These are phyloP conservation scores for Epithemia pelagica DNA, from an alignment of 108 stramenopile genomes.

Conservation along the genomic window DNA sequence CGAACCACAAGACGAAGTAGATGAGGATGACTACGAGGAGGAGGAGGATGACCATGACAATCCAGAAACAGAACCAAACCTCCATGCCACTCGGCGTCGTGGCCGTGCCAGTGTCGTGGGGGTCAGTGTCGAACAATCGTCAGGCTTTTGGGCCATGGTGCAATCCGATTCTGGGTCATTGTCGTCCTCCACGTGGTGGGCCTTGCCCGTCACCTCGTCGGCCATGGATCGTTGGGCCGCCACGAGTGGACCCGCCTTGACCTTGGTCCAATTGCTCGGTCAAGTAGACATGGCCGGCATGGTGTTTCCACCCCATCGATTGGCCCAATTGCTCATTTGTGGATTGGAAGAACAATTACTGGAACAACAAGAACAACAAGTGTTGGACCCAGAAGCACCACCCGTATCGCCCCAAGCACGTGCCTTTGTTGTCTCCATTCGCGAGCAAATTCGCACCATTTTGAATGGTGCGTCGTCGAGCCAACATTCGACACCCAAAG, in stretches of 20 bases:
- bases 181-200: background rate
- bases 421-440: background rate
- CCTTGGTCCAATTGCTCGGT: slow-evolving; percentile 51
- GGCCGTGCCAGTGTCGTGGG: background rate
- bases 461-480: too few relatives aligned
- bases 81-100: background rate
- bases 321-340: slow-evolving; percentile 24
- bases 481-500: background rate
- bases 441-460: background rate
- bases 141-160: background rate
- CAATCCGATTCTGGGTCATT: slow-evolving; percentile 1
- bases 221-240: slow-evolving; percentile 27
- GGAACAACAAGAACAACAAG: background rate
- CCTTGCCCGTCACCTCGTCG: slow-evolving; percentile 27
- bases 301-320: slow-evolving; percentile 51
- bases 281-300: slow-evolving; percentile 75
- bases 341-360: slow-evolving; percentile 13
- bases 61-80: background rate
- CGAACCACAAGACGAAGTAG: background rate
- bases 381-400: background rate
- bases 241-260: slow-evolving; percentile 61
- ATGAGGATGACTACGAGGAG: background rate
- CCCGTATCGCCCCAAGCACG: slow-evolving; percentile 3
- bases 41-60: background rate
- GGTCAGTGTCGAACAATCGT: background rate